Evolutionary conservation across 306 rosid genomes (phyloP).

Genomic region (Trifolium dubium): DNA sequence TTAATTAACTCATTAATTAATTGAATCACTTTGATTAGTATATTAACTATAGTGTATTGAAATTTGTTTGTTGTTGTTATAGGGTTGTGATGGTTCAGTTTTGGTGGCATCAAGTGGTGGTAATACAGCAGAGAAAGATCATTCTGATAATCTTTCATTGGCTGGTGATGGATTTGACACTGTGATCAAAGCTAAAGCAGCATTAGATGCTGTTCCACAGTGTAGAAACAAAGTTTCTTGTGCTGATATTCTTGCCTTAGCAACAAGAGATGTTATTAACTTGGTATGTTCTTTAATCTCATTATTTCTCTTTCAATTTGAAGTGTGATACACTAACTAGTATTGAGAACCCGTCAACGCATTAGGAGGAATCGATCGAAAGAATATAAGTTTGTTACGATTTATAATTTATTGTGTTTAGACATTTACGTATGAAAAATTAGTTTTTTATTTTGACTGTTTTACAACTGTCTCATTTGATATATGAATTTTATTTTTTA

Average conservation of each 20-base stretch:
- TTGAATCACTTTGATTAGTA: not conserved
- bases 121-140: conserved; percentile 79
- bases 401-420: no score
- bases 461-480: no score
- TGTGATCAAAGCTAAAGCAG: conserved; percentile 81
- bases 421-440: no score
- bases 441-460: no score
- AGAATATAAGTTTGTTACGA: no score
- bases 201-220: conserved; percentile 64
- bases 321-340: not conserved
- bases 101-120: conserved; percentile 50
- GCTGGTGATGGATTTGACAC: conserved; percentile 93
- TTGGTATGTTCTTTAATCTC: conserved; percentile 52
- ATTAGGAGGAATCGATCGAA: no score
- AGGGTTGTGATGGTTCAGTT: conserved; percentile 82
- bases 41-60: not conserved
- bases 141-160: conserved; percentile 68
- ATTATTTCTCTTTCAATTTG: not conserved
- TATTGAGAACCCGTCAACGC: no score
- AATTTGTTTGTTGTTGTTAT: not conserved
- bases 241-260: conserved; percentile 82
- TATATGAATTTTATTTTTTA: no score
- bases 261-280: conserved; percentile 69
- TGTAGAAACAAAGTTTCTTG: conserved; percentile 79
- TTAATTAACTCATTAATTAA: not conserved